Conservation (phyloP, 495 filamentous ascomycete species). For the Hyaloscypha hepaticicola region DNA sequence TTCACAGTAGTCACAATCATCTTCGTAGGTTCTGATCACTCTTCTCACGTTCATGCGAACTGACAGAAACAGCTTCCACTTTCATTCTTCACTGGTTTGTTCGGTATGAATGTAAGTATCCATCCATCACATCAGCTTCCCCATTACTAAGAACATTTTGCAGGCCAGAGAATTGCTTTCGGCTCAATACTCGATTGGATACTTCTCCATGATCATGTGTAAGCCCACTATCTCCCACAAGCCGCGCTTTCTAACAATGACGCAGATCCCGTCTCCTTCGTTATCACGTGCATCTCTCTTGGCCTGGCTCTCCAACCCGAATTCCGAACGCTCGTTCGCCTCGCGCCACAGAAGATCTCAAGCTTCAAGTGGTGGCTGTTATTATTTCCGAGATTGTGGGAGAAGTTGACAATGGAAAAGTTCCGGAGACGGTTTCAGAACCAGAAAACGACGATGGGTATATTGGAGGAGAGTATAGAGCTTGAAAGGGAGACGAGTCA, state of each 20-base stretch:
- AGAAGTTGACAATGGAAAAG: background rate
- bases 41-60: background rate
- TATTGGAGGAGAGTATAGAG: no score
- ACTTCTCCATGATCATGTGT: background rate
- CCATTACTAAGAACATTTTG: background rate
- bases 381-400: background rate
- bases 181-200: background rate
- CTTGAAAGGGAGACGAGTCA: no score
- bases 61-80: background rate
- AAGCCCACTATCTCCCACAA: background rate
- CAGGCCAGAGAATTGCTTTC: background rate
- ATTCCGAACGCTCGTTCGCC: background rate
- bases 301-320: background rate
- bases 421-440: no score
- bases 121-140: background rate
- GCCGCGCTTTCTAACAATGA: background rate
- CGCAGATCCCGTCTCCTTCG: background rate
- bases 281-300: background rate
- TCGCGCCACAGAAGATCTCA: background rate
- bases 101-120: background rate
- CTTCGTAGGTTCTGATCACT: background rate
- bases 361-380: background rate
- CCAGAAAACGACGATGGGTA: no score
- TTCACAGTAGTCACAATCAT: constrained; percentile 1
- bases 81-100: background rate